These are phyloP conservation scores for Solanum stenotomum DNA, from an alignment of 257 asterid genomes.

Conservation along the genomic window DNA sequence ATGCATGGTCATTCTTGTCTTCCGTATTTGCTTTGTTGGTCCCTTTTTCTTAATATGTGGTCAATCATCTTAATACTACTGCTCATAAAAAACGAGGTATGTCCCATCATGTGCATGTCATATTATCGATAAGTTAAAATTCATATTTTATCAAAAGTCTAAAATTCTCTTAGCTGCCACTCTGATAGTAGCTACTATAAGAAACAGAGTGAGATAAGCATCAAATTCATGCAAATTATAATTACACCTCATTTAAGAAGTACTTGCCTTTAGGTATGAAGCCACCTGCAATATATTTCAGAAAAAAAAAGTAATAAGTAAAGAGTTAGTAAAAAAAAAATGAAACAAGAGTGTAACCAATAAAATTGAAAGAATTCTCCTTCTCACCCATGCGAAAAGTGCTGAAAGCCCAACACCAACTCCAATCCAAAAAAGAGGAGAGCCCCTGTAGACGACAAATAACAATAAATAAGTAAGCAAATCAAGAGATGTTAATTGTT, in stretches of 20 bases:
- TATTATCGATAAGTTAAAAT: neutral
- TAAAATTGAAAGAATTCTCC: conserved; percentile 1
- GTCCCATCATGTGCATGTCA: neutral
- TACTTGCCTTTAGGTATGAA: conserved; percentile 64
- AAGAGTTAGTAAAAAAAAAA: neutral
- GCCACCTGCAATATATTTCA: conserved; percentile 53
- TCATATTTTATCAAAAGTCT: neutral
- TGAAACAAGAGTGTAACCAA: neutral
- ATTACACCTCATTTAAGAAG: conserved; percentile 5
- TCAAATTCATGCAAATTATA: neutral
- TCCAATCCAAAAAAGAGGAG: conserved; percentile 96
- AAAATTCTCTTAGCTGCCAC: neutral
- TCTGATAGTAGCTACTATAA: neutral
- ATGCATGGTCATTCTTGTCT: neutral
- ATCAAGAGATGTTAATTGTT: neutral
- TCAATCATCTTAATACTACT: neutral
- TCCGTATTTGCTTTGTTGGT: neutral
- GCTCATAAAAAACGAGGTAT: neutral
- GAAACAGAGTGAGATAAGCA: neutral
- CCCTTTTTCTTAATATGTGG: neutral
- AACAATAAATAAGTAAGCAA: neutral
- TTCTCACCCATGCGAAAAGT: conserved; percentile 79
- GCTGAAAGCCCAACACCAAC: conserved; percentile 94
- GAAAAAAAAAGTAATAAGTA: neutral
- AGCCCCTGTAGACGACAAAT: conserved; percentile 44